Conservation (phyloP, 2,329 filamentous ascomycete species). For the Bimuria novae-zelandiae region DNA sequence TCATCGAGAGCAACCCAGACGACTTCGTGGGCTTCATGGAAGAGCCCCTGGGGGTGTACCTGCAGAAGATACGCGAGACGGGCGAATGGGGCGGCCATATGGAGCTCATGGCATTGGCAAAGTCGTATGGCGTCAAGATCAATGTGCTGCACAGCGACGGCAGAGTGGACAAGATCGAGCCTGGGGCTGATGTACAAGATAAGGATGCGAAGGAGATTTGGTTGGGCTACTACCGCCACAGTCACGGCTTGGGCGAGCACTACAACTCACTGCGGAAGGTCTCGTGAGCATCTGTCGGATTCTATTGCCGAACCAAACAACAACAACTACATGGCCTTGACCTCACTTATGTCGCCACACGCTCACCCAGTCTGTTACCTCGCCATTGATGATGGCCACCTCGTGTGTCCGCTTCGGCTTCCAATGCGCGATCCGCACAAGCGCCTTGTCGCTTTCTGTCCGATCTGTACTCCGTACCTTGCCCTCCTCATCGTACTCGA, state of each 20-base stretch:
- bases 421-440: slow-evolving; percentile 58
- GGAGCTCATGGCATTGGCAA: slow-evolving; percentile 83
- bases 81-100: slow-evolving; percentile 96
- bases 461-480: slow-evolving; percentile 55
- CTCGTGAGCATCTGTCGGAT: slow-evolving; percentile 22
- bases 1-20: slow-evolving; percentile 73
- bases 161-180: slow-evolving; percentile 73
- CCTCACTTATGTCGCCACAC: slow-evolving; percentile 51
- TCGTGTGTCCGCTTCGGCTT: slow-evolving; percentile 61
- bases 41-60: slow-evolving; percentile 74
- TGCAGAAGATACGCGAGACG: slow-evolving; percentile 77
- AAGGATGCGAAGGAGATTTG: slow-evolving; percentile 67
- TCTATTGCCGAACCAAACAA: slow-evolving; percentile 1
- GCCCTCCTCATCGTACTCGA: slow-evolving; percentile 64
- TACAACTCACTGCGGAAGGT: slow-evolving; percentile 79
- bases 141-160: slow-evolving; percentile 83
- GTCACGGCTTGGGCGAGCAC: slow-evolving; percentile 93
- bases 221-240: slow-evolving; percentile 94
- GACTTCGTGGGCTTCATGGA: slow-evolving; percentile 89
- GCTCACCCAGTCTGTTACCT: slow-evolving; percentile 55
- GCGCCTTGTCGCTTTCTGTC: slow-evolving; percentile 43
- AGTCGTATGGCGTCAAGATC: slow-evolving; percentile 78
- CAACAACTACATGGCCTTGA: slow-evolving; percentile 6
- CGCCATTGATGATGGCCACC: slow-evolving; percentile 51
- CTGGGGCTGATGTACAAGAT: slow-evolving; percentile 49